Conservation (phyloP, 129 eudicot species). For the Tagetes patula region DNA sequence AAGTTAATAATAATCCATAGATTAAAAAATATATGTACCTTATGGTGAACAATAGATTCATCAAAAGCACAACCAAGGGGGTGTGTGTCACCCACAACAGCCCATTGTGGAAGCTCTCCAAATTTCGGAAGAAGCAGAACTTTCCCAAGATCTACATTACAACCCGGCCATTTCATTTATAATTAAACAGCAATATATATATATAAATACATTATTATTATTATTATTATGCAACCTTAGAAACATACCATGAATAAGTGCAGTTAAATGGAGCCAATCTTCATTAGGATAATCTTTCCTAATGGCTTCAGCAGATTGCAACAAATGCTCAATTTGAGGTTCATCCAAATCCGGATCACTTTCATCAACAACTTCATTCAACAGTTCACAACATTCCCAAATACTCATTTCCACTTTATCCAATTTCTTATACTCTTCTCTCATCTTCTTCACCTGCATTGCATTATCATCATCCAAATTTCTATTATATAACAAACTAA, state of each 20-base stretch:
- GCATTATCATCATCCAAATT: constrained; percentile 32
- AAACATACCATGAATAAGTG: constrained; percentile 56
- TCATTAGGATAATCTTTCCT: constrained; percentile 44
- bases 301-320: constrained; percentile 62
- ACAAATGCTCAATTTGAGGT: constrained; percentile 62
- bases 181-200: too few relatives aligned
- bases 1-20: too few relatives aligned
- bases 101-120: constrained; percentile 68
- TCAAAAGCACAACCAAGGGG: constrained; percentile 57
- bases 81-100: constrained; percentile 52
- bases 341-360: constrained; percentile 56
- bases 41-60: constrained; percentile 53
- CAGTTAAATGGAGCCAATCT: constrained; percentile 46
- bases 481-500: constrained; percentile 16
- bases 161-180: neutral
- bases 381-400: constrained; percentile 11
- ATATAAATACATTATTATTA: too few relatives aligned
- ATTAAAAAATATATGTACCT: constrained; percentile 20
- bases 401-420: constrained; percentile 9
- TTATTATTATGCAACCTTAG: too few relatives aligned
- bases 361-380: constrained; percentile 9
- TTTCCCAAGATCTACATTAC: constrained; percentile 51
- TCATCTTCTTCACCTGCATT: constrained; percentile 13
- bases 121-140: constrained; percentile 51
- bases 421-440: constrained; percentile 6